These are phyloP conservation scores for Trichosanthes truncata DNA, from an alignment of 306 rosid species.

Conservation along the genomic window DNA sequence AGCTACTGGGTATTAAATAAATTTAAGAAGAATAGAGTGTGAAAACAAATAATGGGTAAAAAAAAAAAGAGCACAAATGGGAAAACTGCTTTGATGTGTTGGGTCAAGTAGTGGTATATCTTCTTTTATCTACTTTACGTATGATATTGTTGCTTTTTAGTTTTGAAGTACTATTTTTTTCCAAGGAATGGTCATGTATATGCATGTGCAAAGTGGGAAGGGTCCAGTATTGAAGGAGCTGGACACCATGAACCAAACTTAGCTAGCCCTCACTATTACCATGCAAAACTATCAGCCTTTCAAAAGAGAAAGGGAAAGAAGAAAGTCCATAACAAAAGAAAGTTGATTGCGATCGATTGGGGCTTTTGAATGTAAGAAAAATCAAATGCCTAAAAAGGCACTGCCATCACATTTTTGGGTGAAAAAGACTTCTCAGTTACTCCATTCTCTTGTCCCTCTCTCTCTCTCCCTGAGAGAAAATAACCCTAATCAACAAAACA, in stretches of 20 bases:
- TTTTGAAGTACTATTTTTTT: too few species aligned
- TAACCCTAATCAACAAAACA: neutral
- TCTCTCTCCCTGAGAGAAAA: neutral
- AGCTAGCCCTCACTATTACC: neutral
- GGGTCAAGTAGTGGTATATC: neutral
- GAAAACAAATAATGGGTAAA: neutral
- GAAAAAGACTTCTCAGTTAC: neutral
- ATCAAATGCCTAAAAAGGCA: neutral
- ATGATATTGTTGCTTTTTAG: too few species aligned
- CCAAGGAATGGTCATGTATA: neutral
- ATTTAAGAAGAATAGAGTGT: neutral
- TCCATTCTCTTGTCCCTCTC: neutral
- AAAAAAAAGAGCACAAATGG: neutral
- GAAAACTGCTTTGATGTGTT: neutral
- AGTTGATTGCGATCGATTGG: neutral
- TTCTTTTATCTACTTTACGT: neutral
- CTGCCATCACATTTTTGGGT: neutral
- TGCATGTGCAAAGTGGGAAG: slow-evolving; percentile 12
- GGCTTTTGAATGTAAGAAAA: neutral
- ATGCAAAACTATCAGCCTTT: slow-evolving; percentile 10
- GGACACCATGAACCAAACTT: neutral
- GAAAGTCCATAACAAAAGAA: neutral
- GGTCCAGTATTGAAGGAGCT: slow-evolving; percentile 2
- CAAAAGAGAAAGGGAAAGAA: slow-evolving; percentile 14
- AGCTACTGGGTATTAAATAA: neutral